Base-by-base conservation (phyloP, 2,329 filamentous ascomycete genomes). In the Aureobasidium sp. region DNA sequence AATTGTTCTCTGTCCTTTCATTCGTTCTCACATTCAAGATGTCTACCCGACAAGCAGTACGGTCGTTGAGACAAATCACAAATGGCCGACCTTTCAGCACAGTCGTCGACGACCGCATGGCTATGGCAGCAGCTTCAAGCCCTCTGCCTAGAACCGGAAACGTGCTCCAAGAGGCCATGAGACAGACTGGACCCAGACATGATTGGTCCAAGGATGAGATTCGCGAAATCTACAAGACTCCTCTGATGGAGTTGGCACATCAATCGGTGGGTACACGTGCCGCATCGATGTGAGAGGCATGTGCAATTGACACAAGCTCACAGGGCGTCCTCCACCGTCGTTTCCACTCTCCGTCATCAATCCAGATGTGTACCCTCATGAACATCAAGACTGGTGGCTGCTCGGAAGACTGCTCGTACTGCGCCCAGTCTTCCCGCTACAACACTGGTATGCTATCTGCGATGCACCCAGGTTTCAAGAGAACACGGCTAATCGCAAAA, bases 381-480 rank as follows among this genome's bases (percentile, higher is more conserved):
- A 95, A 95, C 79, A 96, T 96, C 79, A 96, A 96, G 73, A 95
- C 90, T 9, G 91, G 91, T 59, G 91, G 91, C 50, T 96, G 91
- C 75, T 90, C 84, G 67, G 91, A 95, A 74, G 91, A 96, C 74
- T 96, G 91, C 77, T 90, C 87, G 25, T 96, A 96, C 82, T 95
- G 90, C 73, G 89, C 90, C 2, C 90, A 95, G 74, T 92, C 90
- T 4, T 90, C 89, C 6, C 86, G 89, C 27, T 87, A 95, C 80
- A 74, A 79, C 66, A 85, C 91, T 4, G 89, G 35, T 60, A 40
- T 10, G 33, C 15, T 17, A 2, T 8, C 45, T 9, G 27, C 31
- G 19, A 13, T 11, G 15, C 2, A 15, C 7, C 5, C 3, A 27
- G 1, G 7, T 29, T 10, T 55, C 7, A 38, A n/a, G 2, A 46